Percentiles rank a stretch among this genome's conserved stretches.
Evolutionary conservation across 768 basidiomycete species (phyloP).

Genomic region (Ramaria sp.): DNA sequence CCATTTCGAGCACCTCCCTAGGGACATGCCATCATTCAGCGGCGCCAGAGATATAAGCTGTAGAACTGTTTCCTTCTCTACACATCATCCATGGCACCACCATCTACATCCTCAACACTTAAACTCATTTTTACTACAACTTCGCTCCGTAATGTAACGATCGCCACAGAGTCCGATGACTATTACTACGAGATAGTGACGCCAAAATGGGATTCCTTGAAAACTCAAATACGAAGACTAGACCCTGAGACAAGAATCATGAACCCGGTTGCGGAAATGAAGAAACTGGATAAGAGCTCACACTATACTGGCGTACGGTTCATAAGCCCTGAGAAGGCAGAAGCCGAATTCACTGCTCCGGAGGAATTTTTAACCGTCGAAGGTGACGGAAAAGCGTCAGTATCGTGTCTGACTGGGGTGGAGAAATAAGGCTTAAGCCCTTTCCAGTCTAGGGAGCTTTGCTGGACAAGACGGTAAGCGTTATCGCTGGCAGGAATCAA

Average conservation of each 20-base stretch:
- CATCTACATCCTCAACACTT: conserved; percentile 16
- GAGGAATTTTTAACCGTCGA: conserved; percentile 22
- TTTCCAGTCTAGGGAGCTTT: conserved; percentile 12
- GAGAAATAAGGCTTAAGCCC: neutral
- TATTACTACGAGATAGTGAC: conserved; percentile 31
- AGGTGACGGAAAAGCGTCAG: conserved; percentile 8
- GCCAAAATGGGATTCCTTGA: conserved; percentile 24
- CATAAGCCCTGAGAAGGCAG: conserved; percentile 14
- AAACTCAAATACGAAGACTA: conserved; percentile 25
- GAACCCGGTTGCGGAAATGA: conserved; percentile 22
- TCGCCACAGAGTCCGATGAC: conserved; percentile 26
- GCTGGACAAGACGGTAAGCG: conserved; percentile 19
- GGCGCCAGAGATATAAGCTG: too few relatives aligned
- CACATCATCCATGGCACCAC: neutral
- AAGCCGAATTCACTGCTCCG: conserved; percentile 18
- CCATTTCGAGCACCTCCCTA: too few relatives aligned
- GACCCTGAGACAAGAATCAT: conserved; percentile 21
- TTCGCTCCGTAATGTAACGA: conserved; percentile 24
- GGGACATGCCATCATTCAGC: too few relatives aligned
- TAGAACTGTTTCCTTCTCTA: too few relatives aligned
- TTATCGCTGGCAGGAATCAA: conserved; percentile 18
- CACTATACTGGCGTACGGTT: conserved; percentile 2
- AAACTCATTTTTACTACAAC: conserved; percentile 28
- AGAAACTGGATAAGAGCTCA: conserved; percentile 17
- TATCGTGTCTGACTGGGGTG: conserved; percentile 11